Base-by-base conservation (phyloP, 1,284 basidiomycete species). In the Tilletia caries region DNA sequence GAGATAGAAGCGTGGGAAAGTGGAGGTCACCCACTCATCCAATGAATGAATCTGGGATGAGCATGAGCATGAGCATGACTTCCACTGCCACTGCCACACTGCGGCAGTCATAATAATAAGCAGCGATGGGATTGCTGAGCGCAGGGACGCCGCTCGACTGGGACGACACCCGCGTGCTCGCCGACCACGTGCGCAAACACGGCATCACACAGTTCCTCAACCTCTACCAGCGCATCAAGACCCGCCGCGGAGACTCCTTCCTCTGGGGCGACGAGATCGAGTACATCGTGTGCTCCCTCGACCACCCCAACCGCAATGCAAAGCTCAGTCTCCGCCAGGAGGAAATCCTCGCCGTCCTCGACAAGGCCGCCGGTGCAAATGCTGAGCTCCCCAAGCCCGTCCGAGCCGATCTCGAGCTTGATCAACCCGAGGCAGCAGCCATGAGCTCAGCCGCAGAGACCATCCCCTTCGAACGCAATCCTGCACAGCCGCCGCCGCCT, bases 231-330 rank as follows among this genome's bases (percentile, higher is more conserved):
- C 88, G 89, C 71, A 87, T 95, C 83, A 97, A 96, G 87, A 91
- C 93, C 82, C 88, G 93, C 70, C 88, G 89, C n/a, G 94, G 93
- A 12, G 95, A 98, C 80, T 90, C 91, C 71, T 86, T 98, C 64
- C 88, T 97, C n/a, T 99, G 96, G 96, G 96, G 96, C 34, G 96
- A 99, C 81, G 96, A 99, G 94, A 88, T 99, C 80, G 96, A 99
- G 84, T 98, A 98, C 84, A 92, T 98, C 89, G 92, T 98, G 73
- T 87, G 97, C 68, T 87, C 89, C 3, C 91, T 97, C 81, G 91
- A 98, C 84, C 87, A 92, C 74, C 86, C 88, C 70, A 82, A 86
- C 50, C 91, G 90, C 83, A 91, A 91, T 73, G 96, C 93, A 1
- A 90, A 89, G 74, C 87, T 99, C 32, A 95, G 93, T 46, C 87